Percentiles rank a stretch among this genome's conserved stretches.
Conservation (phyloP, 495 filamentous ascomycete species). For the Penicillium malachiteum region DNA sequence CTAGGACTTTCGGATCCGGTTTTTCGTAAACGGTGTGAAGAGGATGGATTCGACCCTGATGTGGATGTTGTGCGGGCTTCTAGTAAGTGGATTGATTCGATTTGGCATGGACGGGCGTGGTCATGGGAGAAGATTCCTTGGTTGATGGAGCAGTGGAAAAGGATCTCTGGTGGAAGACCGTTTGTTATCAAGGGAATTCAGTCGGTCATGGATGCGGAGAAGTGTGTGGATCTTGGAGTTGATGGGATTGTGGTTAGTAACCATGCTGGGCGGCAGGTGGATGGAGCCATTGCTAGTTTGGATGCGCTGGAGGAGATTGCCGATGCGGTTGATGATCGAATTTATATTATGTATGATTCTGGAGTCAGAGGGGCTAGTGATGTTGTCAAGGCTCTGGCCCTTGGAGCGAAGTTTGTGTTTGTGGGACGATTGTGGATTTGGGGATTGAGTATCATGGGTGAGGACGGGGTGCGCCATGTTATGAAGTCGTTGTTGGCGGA, state of each 20-base stretch:
- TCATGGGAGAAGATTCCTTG: constrained; percentile 59
- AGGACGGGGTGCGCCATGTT: constrained; percentile 62
- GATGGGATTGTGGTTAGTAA: constrained; percentile 39
- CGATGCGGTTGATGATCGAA: constrained; percentile 47
- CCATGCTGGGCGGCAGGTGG: constrained; percentile 62
- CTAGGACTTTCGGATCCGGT: constrained; percentile 59
- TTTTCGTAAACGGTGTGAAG: constrained; percentile 51
- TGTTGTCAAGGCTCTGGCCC: constrained; percentile 60
- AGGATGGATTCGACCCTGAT: constrained; percentile 52
- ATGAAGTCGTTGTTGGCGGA: constrained; percentile 65
- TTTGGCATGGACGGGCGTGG: constrained; percentile 63
- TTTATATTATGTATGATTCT: constrained; percentile 58
- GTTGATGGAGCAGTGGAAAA: constrained; percentile 52
- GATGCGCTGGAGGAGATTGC: constrained; percentile 63
- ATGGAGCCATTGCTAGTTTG: constrained; percentile 58
- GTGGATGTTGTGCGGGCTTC: constrained; percentile 50
- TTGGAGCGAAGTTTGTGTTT: constrained; percentile 65
- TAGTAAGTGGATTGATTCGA: constrained; percentile 60
- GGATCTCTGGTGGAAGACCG: constrained; percentile 53
- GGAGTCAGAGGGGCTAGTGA: constrained; percentile 58
- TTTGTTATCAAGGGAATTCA: constrained; percentile 60
- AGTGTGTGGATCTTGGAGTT: constrained; percentile 56
- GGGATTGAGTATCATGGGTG: constrained; percentile 58
- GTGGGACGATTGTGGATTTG: constrained; percentile 64
- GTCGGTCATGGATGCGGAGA: constrained; percentile 51